A percentile compares a stretch with the other conserved stretches of the same genome.
phyloP scores from a whole-genome alignment of 106 monocot species.

The Acorus gramineus region DNA sequence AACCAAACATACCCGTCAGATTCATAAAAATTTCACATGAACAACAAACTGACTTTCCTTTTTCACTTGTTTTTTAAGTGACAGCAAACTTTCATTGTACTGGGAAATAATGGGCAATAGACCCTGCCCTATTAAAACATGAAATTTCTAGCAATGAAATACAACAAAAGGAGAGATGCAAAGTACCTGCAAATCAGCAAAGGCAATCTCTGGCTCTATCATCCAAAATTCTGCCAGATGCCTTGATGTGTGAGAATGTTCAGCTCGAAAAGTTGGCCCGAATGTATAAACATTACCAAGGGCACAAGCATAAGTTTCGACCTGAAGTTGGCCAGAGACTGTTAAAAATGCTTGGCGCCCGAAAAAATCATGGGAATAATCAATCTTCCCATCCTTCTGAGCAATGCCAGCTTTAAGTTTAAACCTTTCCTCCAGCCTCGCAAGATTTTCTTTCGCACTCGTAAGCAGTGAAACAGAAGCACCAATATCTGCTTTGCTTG shows the following conservation, averaged over 20 bases:
- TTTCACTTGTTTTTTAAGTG: no score
- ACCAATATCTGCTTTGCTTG: slow-evolving; percentile 38
- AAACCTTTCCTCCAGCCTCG: slow-evolving; percentile 64
- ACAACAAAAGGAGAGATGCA: neutral
- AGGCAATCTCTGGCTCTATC: slow-evolving; percentile 95
- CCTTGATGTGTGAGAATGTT: slow-evolving; percentile 87
- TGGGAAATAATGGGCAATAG: no score
- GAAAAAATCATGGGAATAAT: slow-evolving; percentile 74
- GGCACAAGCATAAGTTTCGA: slow-evolving; percentile 88
- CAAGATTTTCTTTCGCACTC: slow-evolving; percentile 57
- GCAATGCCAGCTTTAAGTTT: slow-evolving; percentile 74
- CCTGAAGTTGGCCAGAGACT: slow-evolving; percentile 88
- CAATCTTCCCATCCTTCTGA: slow-evolving; percentile 53
- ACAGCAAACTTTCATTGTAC: no score
- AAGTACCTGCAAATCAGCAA: slow-evolving; percentile 80
- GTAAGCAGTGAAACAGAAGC: slow-evolving; percentile 55
- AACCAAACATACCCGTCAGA: neutral
- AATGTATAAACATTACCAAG: slow-evolving; percentile 94
- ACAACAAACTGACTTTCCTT: no score
- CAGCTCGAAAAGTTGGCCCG: slow-evolving; percentile 94
- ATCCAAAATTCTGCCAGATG: slow-evolving; percentile 99
- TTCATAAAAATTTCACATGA: no score
- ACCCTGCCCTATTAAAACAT: neutral
- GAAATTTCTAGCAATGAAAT: neutral
- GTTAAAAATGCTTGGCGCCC: slow-evolving; percentile 83